These are phyloP conservation scores for Papilionanthe hybrid DNA, from an alignment of 116 monocot genomes.

Conservation along the genomic window DNA sequence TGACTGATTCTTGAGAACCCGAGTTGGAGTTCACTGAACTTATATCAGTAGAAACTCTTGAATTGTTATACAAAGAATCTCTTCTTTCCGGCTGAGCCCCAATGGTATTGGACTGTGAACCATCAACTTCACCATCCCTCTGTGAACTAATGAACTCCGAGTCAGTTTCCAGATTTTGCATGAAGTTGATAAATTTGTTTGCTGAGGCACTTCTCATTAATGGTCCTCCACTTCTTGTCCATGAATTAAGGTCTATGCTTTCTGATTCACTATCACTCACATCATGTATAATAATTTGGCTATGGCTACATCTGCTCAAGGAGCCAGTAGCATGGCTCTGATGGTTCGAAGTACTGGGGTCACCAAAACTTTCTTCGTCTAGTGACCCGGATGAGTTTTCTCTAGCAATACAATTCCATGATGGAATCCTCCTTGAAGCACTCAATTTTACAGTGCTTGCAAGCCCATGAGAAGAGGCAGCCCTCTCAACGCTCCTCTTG, in stretches of 20 bases:
- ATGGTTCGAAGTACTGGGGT: conserved; percentile 18
- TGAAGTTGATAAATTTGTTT: conserved; percentile 61
- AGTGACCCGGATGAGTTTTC: conserved; percentile 83
- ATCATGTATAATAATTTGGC: conserved; percentile 33
- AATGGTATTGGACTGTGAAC: conserved; percentile 2
- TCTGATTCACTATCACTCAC: conserved; percentile 92
- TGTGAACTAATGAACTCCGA: conserved; percentile 18
- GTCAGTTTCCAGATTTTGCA: conserved; percentile 56
- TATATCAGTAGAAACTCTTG: conserved; percentile 15
- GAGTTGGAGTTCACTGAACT: conserved; percentile 17
- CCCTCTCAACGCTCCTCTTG: conserved; percentile 63
- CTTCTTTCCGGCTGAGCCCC: conserved; percentile 3
- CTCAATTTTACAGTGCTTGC: conserved; percentile 28
- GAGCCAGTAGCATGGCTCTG: conserved; percentile 8
- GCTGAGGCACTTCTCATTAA: conserved; percentile 88
- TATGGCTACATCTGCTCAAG: not conserved
- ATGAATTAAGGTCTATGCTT: conserved; percentile 64
- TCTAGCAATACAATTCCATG: conserved; percentile 86
- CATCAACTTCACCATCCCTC: conserved; percentile 24
- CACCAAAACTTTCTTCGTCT: conserved; percentile 52
- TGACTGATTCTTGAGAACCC: conserved; percentile 7
- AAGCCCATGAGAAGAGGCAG: conserved; percentile 50
- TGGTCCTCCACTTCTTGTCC: conserved; percentile 88
- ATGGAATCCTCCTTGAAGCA: conserved; percentile 78
- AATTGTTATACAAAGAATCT: conserved; percentile 11